Evolutionary conservation across 495 filamentous ascomycete species (phyloP), one percentile per base, ranked within the genome.

Genomic region (Hyphodiscus hymeniophilus): DNA sequence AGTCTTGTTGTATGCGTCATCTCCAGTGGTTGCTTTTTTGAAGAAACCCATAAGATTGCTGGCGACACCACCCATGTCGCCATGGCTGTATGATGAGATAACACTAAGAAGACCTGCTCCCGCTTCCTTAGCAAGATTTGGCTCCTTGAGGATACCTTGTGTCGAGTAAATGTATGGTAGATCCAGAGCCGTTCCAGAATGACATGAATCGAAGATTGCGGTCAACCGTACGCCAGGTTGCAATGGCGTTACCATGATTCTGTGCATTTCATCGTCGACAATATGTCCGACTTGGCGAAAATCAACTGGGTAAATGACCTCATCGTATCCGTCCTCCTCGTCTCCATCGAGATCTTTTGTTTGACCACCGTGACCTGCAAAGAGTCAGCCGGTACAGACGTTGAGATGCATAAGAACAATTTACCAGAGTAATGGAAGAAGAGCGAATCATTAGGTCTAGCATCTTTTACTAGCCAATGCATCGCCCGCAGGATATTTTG

Each of bases 181-280:
- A 61, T 98, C 92, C 58, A 98, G 76, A 6, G 90, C 92, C 7
- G 92, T 94, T 54, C 92, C 92, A 3, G 90, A 95, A 66, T 98
- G 92, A 70, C 92, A 98, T n/a, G 90, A 95, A 68, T 98, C 92
- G 71, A 98, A 98, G 64, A 98, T 97, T 35, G 92, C 92, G 1
- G 92, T 98, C 42, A 98, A 72, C 28, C 92, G 82, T 18, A 95
- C 91, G 48, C 92, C 92, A 10, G 85, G 74, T 54, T 75, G 75
- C 12, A 98, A 72, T 7, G 87, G 80, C 36, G 69, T 70, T 40
- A 98, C 92, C 89, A 98, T 94, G 63, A 97, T 96, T 44, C 85
- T 76, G 63, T 98, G 92, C 89, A 98, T 95, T 68, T 97, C 91
- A 58, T 98, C 92, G 62, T 98, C 92, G 48, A 94, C 89, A 55